Percentiles rank a stretch among this genome's conserved stretches.
These are phyloP conservation scores for Stemphylium vesicarium DNA, from an alignment of 2,329 filamentous ascomycete genomes.

Conservation along the genomic window DNA sequence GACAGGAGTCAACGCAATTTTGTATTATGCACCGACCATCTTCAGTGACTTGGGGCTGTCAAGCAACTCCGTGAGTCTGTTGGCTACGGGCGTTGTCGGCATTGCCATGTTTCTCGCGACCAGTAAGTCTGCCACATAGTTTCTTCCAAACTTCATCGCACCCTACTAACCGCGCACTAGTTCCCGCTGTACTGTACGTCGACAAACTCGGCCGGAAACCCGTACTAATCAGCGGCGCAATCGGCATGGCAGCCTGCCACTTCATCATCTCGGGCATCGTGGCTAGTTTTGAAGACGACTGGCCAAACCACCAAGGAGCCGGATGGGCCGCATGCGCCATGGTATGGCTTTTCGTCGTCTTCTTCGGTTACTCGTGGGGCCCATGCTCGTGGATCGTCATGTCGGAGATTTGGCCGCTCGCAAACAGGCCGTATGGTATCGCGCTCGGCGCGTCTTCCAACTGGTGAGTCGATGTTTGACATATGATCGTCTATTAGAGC, in stretches of 20 bases:
- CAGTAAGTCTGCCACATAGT: conserved; percentile 20
- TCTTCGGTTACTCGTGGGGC: conserved; percentile 79
- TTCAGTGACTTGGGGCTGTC: conserved; percentile 57
- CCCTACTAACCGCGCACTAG: neutral
- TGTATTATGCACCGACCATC: conserved; percentile 59
- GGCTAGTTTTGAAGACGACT: conserved; percentile 66
- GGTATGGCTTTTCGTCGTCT: conserved; percentile 76
- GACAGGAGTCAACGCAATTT: conserved; percentile 56
- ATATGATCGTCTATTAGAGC: too few relatives aligned
- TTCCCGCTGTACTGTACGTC: conserved; percentile 70
- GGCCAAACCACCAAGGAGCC: conserved; percentile 62
- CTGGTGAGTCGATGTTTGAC: conserved; percentile 32
- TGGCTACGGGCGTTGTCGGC: conserved; percentile 74
- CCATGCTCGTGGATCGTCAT: conserved; percentile 78
- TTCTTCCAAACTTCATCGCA: too few relatives aligned
- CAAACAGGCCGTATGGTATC: conserved; percentile 71
- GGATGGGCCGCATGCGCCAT: conserved; percentile 74
- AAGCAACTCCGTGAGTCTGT: conserved; percentile 59
- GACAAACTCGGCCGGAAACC: conserved; percentile 71
- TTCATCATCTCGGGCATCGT: conserved; percentile 75
- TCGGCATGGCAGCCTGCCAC: conserved; percentile 74
- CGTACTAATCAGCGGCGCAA: conserved; percentile 66
- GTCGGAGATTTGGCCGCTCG: conserved; percentile 75
- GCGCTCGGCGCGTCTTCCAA: conserved; percentile 65
- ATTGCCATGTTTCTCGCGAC: conserved; percentile 69